These are phyloP conservation scores for Boletus reticulatus DNA, from an alignment of 768 basidiomycete genomes.

Conservation along the genomic window DNA sequence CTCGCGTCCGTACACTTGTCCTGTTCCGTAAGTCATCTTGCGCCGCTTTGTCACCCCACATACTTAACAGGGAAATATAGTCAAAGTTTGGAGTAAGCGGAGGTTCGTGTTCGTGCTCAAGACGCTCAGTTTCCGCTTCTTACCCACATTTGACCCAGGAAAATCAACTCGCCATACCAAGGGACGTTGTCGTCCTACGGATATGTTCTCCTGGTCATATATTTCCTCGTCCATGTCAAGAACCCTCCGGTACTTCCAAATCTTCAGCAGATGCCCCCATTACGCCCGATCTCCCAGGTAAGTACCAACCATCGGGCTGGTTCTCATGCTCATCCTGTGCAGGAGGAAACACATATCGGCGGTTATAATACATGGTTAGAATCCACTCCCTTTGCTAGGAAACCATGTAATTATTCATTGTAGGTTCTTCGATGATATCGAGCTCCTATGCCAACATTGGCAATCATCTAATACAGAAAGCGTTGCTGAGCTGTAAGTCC, in stretches of 20 bases:
- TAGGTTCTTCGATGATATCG: slow-evolving; percentile 98
- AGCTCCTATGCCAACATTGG: slow-evolving; percentile 88
- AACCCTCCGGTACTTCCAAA: slow-evolving; percentile 96
- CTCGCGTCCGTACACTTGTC: slow-evolving; percentile 89
- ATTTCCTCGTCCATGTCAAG: slow-evolving; percentile 97
- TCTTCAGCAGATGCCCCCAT: slow-evolving; percentile 90
- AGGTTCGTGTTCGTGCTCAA: slow-evolving; percentile 44
- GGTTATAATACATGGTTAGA: slow-evolving; percentile 79
- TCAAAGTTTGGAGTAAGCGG: slow-evolving; percentile 99
- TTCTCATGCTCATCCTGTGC: slow-evolving; percentile 12
- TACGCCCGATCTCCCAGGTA: slow-evolving; percentile 82
- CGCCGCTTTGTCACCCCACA: not conserved
- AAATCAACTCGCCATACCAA: slow-evolving; percentile 98
- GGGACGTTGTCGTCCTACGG: slow-evolving; percentile 97
- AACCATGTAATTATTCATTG: slow-evolving; percentile 2
- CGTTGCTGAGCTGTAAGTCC: slow-evolving; percentile 85
- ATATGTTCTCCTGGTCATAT: slow-evolving; percentile 96
- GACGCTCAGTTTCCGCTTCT: not conserved
- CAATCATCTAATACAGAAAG: slow-evolving; percentile 89
- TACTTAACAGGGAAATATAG: slow-evolving; percentile 40
- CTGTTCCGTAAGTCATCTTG: slow-evolving; percentile 79
- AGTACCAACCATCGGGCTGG: slow-evolving; percentile 14
- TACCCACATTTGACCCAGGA: slow-evolving; percentile 44
- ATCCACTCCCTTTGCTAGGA: not conserved
- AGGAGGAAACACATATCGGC: slow-evolving; percentile 81